A percentile compares a stretch with the other conserved stretches of the same genome.
phyloP scores from a whole-genome alignment of 345 rosid genomes.

The Litchi chinensis region DNA sequence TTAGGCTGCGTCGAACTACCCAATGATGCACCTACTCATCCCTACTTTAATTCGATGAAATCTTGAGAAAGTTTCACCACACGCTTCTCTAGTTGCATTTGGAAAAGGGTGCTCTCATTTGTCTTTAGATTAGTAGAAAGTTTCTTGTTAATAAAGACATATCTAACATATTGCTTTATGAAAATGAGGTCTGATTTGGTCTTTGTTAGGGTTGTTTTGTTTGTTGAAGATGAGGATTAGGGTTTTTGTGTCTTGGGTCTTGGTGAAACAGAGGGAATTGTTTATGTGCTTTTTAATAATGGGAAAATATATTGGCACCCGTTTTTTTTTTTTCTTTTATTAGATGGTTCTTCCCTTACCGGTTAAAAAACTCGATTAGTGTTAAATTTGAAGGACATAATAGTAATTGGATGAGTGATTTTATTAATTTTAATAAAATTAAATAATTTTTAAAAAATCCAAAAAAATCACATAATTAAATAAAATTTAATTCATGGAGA shows the following conservation, averaged over 20 bases:
- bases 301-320: too few species aligned
- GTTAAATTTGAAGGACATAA: too few species aligned
- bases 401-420: too few species aligned
- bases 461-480: too few species aligned
- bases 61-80: constrained; percentile 73
- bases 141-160: constrained; percentile 78
- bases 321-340: too few species aligned
- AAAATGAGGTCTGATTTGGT: constrained; percentile 73
- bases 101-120: constrained; percentile 84
- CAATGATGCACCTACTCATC: constrained; percentile 43
- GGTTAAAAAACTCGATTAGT: too few species aligned
- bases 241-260: neutral
- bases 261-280: neutral
- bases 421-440: too few species aligned
- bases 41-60: constrained; percentile 64
- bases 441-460: too few species aligned
- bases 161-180: constrained; percentile 95
- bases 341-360: too few species aligned
- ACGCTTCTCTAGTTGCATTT: constrained; percentile 88
- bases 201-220: neutral
- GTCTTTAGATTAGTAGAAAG: constrained; percentile 78
- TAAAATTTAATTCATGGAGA: too few species aligned
- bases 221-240: too few species aligned
- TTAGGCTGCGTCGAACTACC: constrained; percentile 77
- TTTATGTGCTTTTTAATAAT: neutral